These are phyloP conservation scores for Nitzschia sp. DNA, from an alignment of 108 stramenopile species.

Conservation along the genomic window DNA sequence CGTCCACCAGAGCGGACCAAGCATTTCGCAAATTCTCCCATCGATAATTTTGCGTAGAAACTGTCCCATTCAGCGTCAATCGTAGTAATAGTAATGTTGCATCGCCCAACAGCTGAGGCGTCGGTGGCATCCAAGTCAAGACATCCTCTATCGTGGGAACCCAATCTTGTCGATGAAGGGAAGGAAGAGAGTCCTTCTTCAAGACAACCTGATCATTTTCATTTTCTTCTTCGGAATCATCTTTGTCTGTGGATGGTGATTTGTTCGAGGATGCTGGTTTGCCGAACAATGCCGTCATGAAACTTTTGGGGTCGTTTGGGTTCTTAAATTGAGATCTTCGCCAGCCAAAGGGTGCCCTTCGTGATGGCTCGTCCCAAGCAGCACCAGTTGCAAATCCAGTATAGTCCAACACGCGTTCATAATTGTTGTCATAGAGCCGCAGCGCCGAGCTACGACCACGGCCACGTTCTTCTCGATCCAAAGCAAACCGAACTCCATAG, in stretches of 20 bases:
- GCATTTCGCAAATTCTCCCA: conserved; percentile 72
- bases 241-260: background rate
- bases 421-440: conserved; percentile 72
- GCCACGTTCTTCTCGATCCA: conserved; percentile 75
- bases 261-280: conserved; percentile 6
- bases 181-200: conserved; percentile 25
- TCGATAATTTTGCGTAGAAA: conserved; percentile 54
- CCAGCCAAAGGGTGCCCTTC: conserved; percentile 43
- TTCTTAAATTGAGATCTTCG: conserved; percentile 28
- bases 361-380: conserved; percentile 24
- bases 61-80: conserved; percentile 69
- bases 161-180: conserved; percentile 20
- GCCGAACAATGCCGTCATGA: conserved; percentile 40
- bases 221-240: background rate
- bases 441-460: conserved; percentile 58
- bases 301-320: conserved; percentile 32
- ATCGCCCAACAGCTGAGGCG: conserved; percentile 62
- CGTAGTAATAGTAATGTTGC: conserved; percentile 76
- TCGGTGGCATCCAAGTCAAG: conserved; percentile 83
- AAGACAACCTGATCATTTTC: conserved; percentile 3
- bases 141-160: conserved; percentile 64
- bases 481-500: conserved; percentile 69
- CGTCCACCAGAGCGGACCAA: conserved; percentile 50
- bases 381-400: conserved; percentile 56
- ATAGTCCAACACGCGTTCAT: conserved; percentile 60